Percentiles rank a stretch among this genome's conserved stretches.
Conservation (phyloP, 257 asterid species). For the Plectranthus barbatus region DNA sequence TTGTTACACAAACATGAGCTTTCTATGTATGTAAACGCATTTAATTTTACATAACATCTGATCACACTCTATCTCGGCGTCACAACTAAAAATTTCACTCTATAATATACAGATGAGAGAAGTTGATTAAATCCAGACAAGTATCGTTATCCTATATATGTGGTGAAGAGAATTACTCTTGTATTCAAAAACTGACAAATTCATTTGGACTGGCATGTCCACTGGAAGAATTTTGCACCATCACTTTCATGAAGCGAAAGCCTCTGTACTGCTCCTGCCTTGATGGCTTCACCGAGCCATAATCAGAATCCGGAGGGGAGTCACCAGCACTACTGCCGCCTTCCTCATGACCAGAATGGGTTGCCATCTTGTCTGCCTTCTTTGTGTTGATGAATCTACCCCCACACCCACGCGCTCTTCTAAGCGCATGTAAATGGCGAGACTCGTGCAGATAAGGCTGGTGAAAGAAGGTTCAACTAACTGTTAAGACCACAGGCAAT, state of each 20-base stretch:
- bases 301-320: constrained; percentile 1
- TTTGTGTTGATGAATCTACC: constrained; percentile 58
- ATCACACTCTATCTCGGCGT: background rate
- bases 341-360: constrained; percentile 9
- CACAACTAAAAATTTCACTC: constrained; percentile 9
- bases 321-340: constrained; percentile 7
- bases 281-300: no score
- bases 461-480: constrained; percentile 1
- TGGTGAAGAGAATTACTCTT: background rate
- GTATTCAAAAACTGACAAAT: background rate
- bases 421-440: constrained; percentile 42
- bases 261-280: no score
- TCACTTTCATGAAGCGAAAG: constrained; percentile 8
- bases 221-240: constrained; percentile 11
- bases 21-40: background rate
- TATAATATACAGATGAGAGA: background rate
- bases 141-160: background rate
- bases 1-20: background rate
- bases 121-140: no score
- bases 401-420: constrained; percentile 61
- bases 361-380: constrained; percentile 5
- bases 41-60: background rate
- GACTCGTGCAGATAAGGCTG: constrained; percentile 74
- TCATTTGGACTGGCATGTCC: constrained; percentile 23
- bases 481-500: background rate